Evolutionary conservation across 495 filamentous ascomycete species (phyloP).

Genomic region (Penicillium cinerascens): DNA sequence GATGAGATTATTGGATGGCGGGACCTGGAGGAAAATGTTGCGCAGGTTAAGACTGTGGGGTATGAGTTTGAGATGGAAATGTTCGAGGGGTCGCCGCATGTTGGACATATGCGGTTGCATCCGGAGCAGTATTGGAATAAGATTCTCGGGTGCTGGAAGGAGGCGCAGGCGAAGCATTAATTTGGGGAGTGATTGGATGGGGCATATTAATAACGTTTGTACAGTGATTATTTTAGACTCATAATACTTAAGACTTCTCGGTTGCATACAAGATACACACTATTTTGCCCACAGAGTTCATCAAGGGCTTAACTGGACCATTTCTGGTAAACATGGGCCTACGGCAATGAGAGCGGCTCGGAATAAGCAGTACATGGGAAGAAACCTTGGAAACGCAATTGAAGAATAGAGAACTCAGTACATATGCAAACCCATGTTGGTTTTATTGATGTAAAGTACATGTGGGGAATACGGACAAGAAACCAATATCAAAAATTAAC

Average conservation of each 20-base stretch:
- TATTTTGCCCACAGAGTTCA: no score
- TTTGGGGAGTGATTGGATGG: background rate
- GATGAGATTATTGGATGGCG: constrained; percentile 54
- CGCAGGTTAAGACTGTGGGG: constrained; percentile 36
- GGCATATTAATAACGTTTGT: background rate
- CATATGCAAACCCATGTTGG: constrained; percentile 3
- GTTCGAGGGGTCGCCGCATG: constrained; percentile 53
- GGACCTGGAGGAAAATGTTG: constrained; percentile 51
- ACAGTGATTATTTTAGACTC: background rate
- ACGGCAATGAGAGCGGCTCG: background rate
- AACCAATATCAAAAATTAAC: constrained; percentile 10
- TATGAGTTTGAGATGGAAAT: constrained; percentile 40
- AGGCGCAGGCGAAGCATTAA: background rate
- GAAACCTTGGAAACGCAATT: background rate
- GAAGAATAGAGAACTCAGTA: background rate
- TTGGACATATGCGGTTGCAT: constrained; percentile 50
- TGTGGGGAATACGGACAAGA: constrained; percentile 21
- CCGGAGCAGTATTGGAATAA: constrained; percentile 13
- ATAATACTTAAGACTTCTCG: background rate
- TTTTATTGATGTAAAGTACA: constrained; percentile 22
- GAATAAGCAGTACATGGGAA: background rate
- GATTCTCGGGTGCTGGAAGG: background rate
- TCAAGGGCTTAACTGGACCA: background rate
- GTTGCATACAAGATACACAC: no score
- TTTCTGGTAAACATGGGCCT: background rate